These are phyloP conservation scores for Mycena vulgaris DNA, from an alignment of 768 basidiomycete genomes.

Conservation along the genomic window DNA sequence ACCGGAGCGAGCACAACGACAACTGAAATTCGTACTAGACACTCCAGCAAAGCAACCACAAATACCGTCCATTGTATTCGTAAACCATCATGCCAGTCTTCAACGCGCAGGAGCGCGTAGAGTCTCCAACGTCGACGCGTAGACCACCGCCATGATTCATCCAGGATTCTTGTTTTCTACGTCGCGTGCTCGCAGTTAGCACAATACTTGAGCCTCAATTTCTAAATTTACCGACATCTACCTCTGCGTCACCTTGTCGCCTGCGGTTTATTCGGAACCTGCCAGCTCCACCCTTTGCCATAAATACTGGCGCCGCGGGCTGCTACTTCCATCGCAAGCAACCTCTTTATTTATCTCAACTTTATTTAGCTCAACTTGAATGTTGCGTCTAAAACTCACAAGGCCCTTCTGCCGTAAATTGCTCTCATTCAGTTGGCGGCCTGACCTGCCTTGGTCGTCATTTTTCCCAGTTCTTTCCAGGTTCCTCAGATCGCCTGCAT, in stretches of 20 bases:
- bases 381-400: neutral
- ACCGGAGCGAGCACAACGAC: constrained; percentile 3
- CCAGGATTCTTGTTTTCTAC: too few species aligned
- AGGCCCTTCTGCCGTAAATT: neutral
- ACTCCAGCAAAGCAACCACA: constrained; percentile 12
- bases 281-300: constrained; percentile 1
- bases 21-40: constrained; percentile 16
- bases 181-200: constrained; percentile 26
- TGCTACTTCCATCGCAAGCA: too few species aligned
- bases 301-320: neutral
- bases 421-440: neutral
- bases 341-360: too few species aligned
- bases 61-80: neutral
- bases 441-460: neutral
- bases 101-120: neutral
- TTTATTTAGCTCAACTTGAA: too few species aligned
- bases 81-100: neutral
- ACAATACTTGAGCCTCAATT: too few species aligned
- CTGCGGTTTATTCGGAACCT: constrained; percentile 13
- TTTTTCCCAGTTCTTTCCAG: too few species aligned
- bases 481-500: neutral
- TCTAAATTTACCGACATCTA: too few species aligned
- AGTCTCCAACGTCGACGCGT: neutral
- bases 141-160: neutral
- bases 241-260: neutral